These are phyloP conservation scores for Hibiscus tridactylites DNA, from an alignment of 345 rosid genomes.

Conservation along the genomic window DNA sequence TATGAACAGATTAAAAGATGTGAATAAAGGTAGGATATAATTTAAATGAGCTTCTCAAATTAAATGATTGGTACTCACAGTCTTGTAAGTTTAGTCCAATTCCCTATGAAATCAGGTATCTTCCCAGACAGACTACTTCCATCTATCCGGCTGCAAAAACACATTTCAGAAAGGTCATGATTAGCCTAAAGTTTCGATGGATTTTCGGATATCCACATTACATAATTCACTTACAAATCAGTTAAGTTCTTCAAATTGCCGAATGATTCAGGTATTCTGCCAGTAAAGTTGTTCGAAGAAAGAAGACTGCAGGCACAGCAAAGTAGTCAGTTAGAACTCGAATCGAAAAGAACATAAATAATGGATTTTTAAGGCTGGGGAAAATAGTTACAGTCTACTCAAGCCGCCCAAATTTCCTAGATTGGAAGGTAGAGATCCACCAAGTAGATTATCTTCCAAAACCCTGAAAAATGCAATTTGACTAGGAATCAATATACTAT, in stretches of 20 bases:
- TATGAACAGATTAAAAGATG: background rate
- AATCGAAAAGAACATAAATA: background rate
- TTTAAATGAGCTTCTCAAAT: background rate
- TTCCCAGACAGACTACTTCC: constrained; percentile 64
- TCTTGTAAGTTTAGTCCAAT: constrained; percentile 51
- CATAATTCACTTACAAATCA: constrained; percentile 57
- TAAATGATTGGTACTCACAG: constrained; percentile 40
- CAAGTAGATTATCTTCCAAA: constrained; percentile 53
- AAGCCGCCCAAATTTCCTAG: constrained; percentile 56
- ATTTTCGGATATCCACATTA: background rate
- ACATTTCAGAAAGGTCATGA: background rate
- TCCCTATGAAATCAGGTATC: constrained; percentile 73
- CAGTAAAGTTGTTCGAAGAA: constrained; percentile 66
- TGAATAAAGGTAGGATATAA: background rate
- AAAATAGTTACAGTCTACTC: constrained; percentile 38
- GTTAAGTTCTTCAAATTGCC: constrained; percentile 51
- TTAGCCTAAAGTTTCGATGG: background rate
- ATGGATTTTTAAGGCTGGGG: background rate
- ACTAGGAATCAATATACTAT: background rate
- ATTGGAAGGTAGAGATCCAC: constrained; percentile 49
- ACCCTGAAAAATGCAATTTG: constrained; percentile 32
- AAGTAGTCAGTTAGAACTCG: background rate
- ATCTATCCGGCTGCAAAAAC: constrained; percentile 57
- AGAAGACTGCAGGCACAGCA: constrained; percentile 38
- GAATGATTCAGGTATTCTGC: constrained; percentile 64